A percentile compares a stretch with the other conserved stretches of the same genome.
These are phyloP conservation scores for Dactylella cylindrospora DNA, from an alignment of 2,329 filamentous ascomycete species.

Conservation along the genomic window DNA sequence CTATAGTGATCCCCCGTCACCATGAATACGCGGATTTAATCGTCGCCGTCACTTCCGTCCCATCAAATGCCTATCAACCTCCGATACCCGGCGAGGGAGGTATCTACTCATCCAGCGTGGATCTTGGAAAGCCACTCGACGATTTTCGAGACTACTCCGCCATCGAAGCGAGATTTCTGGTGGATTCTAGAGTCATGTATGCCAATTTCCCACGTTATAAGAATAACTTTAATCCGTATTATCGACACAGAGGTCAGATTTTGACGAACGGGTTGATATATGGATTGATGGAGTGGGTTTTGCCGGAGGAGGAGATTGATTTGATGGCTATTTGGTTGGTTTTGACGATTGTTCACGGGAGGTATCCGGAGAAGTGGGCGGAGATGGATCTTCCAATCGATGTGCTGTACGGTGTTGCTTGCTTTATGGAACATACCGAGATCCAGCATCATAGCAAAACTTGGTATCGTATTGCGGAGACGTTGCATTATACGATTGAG, in stretches of 20 bases:
- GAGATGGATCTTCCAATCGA: conserved; percentile 14
- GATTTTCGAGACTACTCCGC: neutral
- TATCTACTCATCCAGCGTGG: no score
- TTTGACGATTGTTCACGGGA: conserved; percentile 16
- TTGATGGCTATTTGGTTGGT: conserved; percentile 17
- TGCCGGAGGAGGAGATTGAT: conserved; percentile 2
- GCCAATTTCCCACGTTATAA: conserved; percentile 4
- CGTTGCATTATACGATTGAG: conserved; percentile 4
- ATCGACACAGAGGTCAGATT: no score
- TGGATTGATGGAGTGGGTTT: conserved; percentile 8
- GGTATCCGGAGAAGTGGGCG: conserved; percentile 8
- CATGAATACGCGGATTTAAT: conserved; percentile 6
- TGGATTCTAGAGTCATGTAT: conserved; percentile 4
- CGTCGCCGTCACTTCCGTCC: conserved; percentile 1
- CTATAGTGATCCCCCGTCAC: conserved; percentile 12
- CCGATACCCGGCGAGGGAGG: no score
- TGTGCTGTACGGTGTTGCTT: conserved; percentile 5
- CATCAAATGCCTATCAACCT: neutral
- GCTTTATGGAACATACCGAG: neutral
- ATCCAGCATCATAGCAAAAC: neutral
- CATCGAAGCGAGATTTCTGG: conserved; percentile 11
- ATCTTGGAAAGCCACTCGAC: no score
- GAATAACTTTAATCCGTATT: conserved; percentile 6
- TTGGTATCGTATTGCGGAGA: neutral
- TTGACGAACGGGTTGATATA: no score